phyloP scores from a whole-genome alignment of 2,329 filamentous ascomycete genomes.

The Fusarium lyarnte region DNA sequence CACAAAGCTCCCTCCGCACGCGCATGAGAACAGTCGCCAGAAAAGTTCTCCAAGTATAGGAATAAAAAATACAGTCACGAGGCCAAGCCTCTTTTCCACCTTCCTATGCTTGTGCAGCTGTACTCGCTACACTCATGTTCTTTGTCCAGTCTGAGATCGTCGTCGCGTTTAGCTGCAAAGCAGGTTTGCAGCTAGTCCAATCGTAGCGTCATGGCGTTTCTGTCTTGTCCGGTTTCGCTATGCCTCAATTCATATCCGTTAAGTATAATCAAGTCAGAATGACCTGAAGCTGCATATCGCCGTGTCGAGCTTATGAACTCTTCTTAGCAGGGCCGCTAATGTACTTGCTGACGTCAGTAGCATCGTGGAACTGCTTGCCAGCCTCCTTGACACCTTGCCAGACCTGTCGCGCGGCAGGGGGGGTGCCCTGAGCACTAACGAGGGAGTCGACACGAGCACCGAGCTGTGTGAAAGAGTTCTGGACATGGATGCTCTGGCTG shows the following conservation, averaged over 20 bases:
- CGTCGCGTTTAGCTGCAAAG: conserved; percentile 17
- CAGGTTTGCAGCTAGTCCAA: conserved; percentile 19
- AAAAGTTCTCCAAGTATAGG: conserved; percentile 28
- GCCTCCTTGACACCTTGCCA: conserved; percentile 84
- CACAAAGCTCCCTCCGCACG: conserved; percentile 28
- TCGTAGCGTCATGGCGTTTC: conserved; percentile 32
- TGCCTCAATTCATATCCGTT: neutral
- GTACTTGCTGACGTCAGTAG: conserved; percentile 82
- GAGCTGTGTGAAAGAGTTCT: conserved; percentile 78
- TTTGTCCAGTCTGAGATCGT: conserved; percentile 21
- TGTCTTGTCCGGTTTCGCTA: conserved; percentile 29
- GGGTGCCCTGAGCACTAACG: conserved; percentile 86
- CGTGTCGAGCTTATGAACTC: conserved; percentile 49
- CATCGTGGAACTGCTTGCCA: conserved; percentile 78
- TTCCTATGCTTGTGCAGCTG: neutral
- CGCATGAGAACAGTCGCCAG: conserved; percentile 22
- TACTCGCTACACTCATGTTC: neutral
- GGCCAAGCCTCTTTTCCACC: conserved; percentile 10
- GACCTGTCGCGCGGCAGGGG: conserved; percentile 78
- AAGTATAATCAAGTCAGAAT: neutral
- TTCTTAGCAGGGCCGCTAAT: conserved; percentile 64
- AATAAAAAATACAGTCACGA: conserved; percentile 21
- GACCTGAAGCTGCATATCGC: neutral
- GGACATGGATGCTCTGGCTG: conserved; percentile 92
- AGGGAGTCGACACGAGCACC: conserved; percentile 81